Percentiles rank a stretch among this genome's conserved stretches.
These are phyloP conservation scores for Cokeromyces recurvatus DNA, from an alignment of 371 early-diverging fungal species.

Conservation along the genomic window DNA sequence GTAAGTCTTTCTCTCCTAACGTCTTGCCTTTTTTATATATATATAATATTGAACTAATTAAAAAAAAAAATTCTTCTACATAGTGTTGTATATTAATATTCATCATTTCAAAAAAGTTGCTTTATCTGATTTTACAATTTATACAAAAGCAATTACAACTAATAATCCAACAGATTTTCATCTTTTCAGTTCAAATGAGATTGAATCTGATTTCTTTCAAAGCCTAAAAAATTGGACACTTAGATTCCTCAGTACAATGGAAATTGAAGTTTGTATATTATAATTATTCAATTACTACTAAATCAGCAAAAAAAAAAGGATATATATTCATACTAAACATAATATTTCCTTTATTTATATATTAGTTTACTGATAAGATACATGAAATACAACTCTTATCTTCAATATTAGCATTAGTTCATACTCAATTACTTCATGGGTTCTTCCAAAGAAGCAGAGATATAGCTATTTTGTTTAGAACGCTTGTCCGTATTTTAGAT, in stretches of 20 bases:
- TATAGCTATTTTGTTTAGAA: constrained; percentile 27
- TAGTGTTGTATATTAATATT: constrained; percentile 26
- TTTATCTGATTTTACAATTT: constrained; percentile 29
- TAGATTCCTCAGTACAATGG: constrained; percentile 20
- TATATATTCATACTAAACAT: no score
- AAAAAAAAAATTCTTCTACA: no score
- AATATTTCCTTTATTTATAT: no score
- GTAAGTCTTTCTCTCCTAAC: no score
- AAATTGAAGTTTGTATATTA: constrained; percentile 10
- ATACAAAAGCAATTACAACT: constrained; percentile 15
- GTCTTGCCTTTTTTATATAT: no score
- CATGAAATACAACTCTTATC: constrained; percentile 29
- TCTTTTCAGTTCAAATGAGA: constrained; percentile 16
- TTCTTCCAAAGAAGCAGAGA: constrained; percentile 26
- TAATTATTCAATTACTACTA: background rate
- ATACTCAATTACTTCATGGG: constrained; percentile 33
- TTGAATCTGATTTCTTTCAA: constrained; percentile 23
- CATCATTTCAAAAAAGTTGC: constrained; percentile 20
- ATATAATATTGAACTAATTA: no score
- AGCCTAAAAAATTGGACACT: constrained; percentile 25
- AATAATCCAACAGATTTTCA: constrained; percentile 16
- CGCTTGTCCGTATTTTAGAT: constrained; percentile 43
- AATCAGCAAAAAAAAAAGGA: no score
- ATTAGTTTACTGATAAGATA: constrained; percentile 18
- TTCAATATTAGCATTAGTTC: constrained; percentile 27